A percentile compares a stretch with the other conserved stretches of the same genome.
Evolutionary conservation across 441 rosid species (phyloP).

Genomic region (Bocquillonia castaneifolia): DNA sequence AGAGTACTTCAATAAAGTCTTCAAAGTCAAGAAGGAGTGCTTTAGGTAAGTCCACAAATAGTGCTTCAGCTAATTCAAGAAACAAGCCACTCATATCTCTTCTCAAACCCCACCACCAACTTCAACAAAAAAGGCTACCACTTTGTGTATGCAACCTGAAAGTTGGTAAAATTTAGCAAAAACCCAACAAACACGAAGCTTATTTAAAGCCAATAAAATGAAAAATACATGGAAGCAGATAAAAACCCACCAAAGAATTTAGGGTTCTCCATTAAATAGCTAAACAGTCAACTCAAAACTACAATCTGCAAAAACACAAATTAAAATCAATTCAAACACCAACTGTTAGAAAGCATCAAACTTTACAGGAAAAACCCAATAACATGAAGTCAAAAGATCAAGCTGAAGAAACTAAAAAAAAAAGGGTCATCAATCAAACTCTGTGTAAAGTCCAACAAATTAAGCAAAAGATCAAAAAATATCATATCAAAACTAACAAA

Average conservation of each 20-base stretch:
- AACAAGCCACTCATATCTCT: slow-evolving; percentile 44
- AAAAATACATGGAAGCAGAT: neutral
- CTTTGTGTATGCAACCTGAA: neutral
- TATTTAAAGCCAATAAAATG: neutral
- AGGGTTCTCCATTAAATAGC: neutral
- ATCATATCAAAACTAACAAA: neutral
- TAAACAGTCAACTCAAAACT: neutral
- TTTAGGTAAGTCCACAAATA: slow-evolving; percentile 2
- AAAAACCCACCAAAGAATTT: neutral
- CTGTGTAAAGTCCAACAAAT: neutral
- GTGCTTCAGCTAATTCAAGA: slow-evolving; percentile 24
- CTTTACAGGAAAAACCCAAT: neutral
- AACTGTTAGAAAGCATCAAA: neutral
- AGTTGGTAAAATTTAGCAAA: neutral
- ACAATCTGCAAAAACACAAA: slow-evolving; percentile 1
- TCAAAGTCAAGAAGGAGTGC: slow-evolving; percentile 35
- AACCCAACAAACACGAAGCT: slow-evolving; percentile 12
- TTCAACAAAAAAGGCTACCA: neutral
- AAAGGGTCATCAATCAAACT: neutral
- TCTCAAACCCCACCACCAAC: slow-evolving; percentile 10
- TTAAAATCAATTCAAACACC: neutral
- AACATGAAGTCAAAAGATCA: slow-evolving; percentile 17
- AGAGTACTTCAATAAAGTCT: slow-evolving; percentile 39
- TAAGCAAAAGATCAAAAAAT: neutral
- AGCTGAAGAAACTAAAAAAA: neutral